Conservation (phyloP, 169 alveolate species). For the Cystoisospora suis region DNA sequence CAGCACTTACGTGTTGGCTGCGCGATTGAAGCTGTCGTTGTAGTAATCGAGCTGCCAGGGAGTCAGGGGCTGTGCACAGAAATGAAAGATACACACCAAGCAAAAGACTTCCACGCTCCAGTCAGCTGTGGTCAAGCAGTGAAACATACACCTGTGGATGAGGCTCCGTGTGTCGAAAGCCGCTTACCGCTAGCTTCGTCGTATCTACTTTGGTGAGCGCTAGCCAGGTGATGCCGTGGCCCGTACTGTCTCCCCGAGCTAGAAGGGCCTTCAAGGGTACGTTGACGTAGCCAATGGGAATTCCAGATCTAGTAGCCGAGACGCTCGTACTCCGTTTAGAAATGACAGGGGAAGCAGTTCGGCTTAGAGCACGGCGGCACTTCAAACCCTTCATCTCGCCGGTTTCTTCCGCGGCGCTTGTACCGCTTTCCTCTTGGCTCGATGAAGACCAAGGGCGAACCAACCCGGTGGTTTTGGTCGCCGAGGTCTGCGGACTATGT, state of each 20-base stretch:
- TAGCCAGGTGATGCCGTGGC: constrained; percentile 15
- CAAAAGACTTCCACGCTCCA: neutral
- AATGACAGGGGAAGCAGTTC: no score
- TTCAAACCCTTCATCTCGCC: no score
- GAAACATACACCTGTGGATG: neutral
- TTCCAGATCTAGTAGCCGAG: no score
- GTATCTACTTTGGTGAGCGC: neutral
- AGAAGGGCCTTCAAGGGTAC: constrained; percentile 6
- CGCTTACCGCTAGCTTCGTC: neutral
- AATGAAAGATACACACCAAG: neutral
- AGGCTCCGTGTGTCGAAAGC: no score
- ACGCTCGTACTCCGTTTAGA: no score
- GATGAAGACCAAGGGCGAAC: no score
- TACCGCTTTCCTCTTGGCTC: no score
- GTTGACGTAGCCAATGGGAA: neutral
- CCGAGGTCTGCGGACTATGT: no score
- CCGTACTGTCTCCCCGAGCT: neutral
- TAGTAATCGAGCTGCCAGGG: constrained; percentile 15
- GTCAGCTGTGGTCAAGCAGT: neutral
- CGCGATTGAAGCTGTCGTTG: constrained; percentile 1
- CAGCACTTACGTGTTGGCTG: neutral
- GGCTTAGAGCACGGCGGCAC: no score
- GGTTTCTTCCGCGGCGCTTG: no score
- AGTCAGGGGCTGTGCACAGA: neutral
- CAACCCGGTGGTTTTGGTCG: no score